Base-by-base conservation (phyloP, 495 filamentous ascomycete species). In the Patellaria atrata region DNA sequence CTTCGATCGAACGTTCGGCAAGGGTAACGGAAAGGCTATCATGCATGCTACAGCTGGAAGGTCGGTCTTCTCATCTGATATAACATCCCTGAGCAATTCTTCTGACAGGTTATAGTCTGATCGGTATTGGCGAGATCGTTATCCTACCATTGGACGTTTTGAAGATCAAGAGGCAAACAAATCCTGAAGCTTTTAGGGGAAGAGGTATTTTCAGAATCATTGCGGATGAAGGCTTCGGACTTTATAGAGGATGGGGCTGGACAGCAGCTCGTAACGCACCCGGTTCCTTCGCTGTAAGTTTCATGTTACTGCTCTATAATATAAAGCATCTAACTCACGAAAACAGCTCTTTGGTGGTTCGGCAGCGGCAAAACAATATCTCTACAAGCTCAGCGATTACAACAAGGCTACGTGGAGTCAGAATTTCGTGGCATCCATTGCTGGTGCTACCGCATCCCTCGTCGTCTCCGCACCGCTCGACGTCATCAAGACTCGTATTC, bases 151-250 rank as follows among this genome's bases (percentile, higher is more conserved):
- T 99, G 21, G 89, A 99, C 48, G 89, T 99, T 9, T 67, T 99
- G 16, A 99, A 99, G 70, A 99, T 99, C 67, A 96, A 96, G 69
- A 79, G 89, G 46, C 89, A 99, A 63, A 99, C 89, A 23, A 99
- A 99, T 69, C 89, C 89, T 21, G 89, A 94, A 50, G 85, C 89
- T 27, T 99, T 99, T 73, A 70, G 85, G 38, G 86, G 87, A 45
- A 79, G 89, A 50, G 91, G 91, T 32, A 65, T 96, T 13, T 68
- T 94, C 53, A 74, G 70, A 57, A 94, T 99, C 35, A 65, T 99
- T 40, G 63, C 68, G 33, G 89, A 99, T 59, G 89, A 99, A 56
- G 91, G 89, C 21, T 87, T 96, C 56, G 85, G 84, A 22, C 63
- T 99, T 27, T 99, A 99, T 64, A 70, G 89, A 47, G 89, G 89